Conservation (phyloP, 2,329 filamentous ascomycete genomes). For the Dryadomyces quercus-mongolicae region DNA sequence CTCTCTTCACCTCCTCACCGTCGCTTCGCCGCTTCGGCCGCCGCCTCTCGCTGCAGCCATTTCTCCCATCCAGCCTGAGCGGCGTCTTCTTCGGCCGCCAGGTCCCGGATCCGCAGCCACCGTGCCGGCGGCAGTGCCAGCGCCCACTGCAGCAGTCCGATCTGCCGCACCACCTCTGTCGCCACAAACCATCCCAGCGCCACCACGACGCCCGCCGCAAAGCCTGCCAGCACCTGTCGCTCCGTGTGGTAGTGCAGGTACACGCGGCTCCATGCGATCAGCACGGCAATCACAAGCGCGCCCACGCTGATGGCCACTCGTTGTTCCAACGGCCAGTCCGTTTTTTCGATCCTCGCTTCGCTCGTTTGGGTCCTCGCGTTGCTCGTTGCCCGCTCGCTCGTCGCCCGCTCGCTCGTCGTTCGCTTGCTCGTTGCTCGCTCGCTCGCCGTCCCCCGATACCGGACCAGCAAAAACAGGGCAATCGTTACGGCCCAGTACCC, state of each 20-base stretch:
- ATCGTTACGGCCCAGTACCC: slow-evolving; percentile 82
- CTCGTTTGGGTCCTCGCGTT: neutral
- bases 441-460: slow-evolving; percentile 43
- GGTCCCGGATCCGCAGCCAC: slow-evolving; percentile 63
- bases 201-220: slow-evolving; percentile 54
- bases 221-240: slow-evolving; percentile 76
- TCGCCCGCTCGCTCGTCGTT: slow-evolving; percentile 16
- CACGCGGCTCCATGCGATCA: slow-evolving; percentile 70
- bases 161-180: slow-evolving; percentile 53
- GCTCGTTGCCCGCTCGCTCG: neutral
- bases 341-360: neutral
- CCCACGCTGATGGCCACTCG: slow-evolving; percentile 42
- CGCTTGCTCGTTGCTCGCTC: neutral
- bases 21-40: slow-evolving; percentile 20
- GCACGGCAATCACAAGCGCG: slow-evolving; percentile 47
- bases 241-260: slow-evolving; percentile 91
- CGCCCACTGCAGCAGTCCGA: slow-evolving; percentile 60
- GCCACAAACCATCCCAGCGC: slow-evolving; percentile 69
- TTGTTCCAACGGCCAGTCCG: slow-evolving; percentile 45
- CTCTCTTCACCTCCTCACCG: slow-evolving; percentile 15
- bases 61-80: slow-evolving; percentile 88
- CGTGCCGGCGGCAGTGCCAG: slow-evolving; percentile 53
- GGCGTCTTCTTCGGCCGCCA: slow-evolving; percentile 79
- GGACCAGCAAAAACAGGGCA: slow-evolving; percentile 69
- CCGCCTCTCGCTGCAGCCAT: slow-evolving; percentile 52